Conservation (phyloP, 2,329 filamentous ascomycete species). For the Aureobasidium sp. region DNA sequence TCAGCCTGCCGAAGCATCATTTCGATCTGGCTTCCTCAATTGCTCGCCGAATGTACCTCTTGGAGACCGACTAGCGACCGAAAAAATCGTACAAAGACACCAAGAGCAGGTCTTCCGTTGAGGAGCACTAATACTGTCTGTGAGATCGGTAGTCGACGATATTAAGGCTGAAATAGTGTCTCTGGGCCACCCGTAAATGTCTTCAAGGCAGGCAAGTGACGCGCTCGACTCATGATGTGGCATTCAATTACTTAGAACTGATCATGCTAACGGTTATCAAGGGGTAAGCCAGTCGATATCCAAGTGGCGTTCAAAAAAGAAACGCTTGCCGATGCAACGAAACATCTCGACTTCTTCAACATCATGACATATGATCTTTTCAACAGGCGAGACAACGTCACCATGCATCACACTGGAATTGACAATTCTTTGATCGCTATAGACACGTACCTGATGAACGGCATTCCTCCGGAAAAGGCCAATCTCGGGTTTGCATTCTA, state of each 20-base stretch:
- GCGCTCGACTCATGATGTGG: not conserved
- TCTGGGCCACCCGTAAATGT: not conserved
- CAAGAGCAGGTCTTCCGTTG: not conserved
- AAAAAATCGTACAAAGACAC: not conserved
- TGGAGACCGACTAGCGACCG: not conserved
- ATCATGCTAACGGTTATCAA: not conserved
- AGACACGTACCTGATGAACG: constrained; percentile 52
- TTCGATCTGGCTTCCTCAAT: not conserved
- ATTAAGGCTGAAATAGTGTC: not conserved
- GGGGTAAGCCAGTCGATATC: constrained; percentile 55
- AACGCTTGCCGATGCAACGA: constrained; percentile 52
- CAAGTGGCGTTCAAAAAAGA: constrained; percentile 52
- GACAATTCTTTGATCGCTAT: constrained; percentile 48
- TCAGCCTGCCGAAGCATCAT: not conserved
- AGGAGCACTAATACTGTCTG: not conserved
- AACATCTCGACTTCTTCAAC: constrained; percentile 59
- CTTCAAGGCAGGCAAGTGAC: not conserved
- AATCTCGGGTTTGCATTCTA: constrained; percentile 65
- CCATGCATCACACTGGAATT: constrained; percentile 60
- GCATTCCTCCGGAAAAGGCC: constrained; percentile 48
- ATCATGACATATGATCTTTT: constrained; percentile 68
- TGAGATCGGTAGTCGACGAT: not conserved
- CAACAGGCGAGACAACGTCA: constrained; percentile 58
- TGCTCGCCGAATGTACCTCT: not conserved
- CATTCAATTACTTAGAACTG: not conserved